Evolutionary conservation across 2,329 filamentous ascomycete genomes (phyloP), one percentile per base, ranked within the genome.

Genomic region (Arthroderma uncinatum): DNA sequence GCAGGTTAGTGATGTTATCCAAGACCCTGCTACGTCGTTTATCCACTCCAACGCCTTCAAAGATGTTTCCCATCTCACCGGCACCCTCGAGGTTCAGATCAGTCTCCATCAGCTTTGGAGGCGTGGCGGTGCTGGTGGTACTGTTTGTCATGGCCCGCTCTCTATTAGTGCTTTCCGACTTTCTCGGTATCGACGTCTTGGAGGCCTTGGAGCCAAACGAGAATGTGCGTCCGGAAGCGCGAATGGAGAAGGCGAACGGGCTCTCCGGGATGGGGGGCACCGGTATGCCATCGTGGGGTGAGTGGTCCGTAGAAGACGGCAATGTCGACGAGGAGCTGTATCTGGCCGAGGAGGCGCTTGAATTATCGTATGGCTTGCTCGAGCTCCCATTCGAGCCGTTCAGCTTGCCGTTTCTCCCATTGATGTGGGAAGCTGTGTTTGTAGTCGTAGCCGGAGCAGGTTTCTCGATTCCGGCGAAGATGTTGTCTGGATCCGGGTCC

Each of bases 261-360:
- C 69, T 67, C 55, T 70, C 70, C 9, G 72, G 66, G 14, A 74
- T 64, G 10, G 73, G 71, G 23, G 74, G 73, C 42, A 71, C 65
- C 42, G 75, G 68, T 42, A 74, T 69, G 60, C 72, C 72, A 50
- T 73, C 68, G 60, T 74, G 70, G 47, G 70, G 64, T 9, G 67
- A 68, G 6, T 70, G 64, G 60, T 81, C 79, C 10, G 78, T 71
- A n/a, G 78, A 80, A 19, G 78, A 80, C 37, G 79, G 79, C 39
- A 79, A 70, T 6, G 78, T 80, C 6, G 79, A 80, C 5, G 79
- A 77, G 30, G 77, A 80, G 66, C 78, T 81, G 61, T 77, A 73
- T 48, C 78, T 76, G 44, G 75, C 75, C 40, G 78, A 80, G 10
- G 66, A 69, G 33, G 74, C 72, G 42, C 73, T 74, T 9, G 50